These are phyloP conservation scores for Pythium diclinum DNA, from an alignment of 352 stramenopile genomes.

Conservation along the genomic window DNA sequence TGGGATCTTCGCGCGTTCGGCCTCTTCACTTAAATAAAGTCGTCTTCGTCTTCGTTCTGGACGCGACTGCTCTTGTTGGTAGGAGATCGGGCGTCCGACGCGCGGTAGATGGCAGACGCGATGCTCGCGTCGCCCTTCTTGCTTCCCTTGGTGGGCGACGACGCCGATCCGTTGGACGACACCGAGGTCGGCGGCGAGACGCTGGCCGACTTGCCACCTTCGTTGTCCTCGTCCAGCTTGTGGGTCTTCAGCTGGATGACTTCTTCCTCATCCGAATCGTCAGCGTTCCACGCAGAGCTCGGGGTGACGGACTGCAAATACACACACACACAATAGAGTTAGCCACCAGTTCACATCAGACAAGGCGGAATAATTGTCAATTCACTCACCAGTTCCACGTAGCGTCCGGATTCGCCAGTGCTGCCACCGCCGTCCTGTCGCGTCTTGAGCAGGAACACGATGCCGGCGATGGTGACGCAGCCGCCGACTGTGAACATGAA, in stretches of 20 bases:
- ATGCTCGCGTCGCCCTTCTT: constrained; percentile 29
- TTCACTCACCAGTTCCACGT: constrained; percentile 65
- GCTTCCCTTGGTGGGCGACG: constrained; percentile 20
- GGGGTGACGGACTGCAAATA: constrained; percentile 60
- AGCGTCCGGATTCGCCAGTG: constrained; percentile 35
- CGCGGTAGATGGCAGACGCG: constrained; percentile 42
- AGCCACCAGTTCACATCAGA: background rate
- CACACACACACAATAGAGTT: constrained; percentile 8
- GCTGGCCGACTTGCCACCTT: constrained; percentile 26
- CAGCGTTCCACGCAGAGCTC: constrained; percentile 70
- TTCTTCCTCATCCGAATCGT: constrained; percentile 85
- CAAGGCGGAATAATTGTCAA: too few relatives aligned
- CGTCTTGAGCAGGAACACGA: constrained; percentile 71
- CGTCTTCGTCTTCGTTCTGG: constrained; percentile 52
- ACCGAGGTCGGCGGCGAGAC: constrained; percentile 30
- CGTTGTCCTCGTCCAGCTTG: constrained; percentile 28
- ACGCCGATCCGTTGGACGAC: constrained; percentile 24
- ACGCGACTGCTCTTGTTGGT: constrained; percentile 25
- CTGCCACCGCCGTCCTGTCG: constrained; percentile 31
- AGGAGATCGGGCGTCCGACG: constrained; percentile 23
- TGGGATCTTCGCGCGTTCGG: background rate
- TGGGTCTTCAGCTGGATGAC: constrained; percentile 54
- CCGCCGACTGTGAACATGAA: constrained; percentile 79
- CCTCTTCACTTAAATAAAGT: constrained; percentile 59
- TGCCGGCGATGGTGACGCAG: constrained; percentile 61